These are phyloP conservation scores for Debaryomyces sp. DNA, from an alignment of 1,139 yeast genomes.

Conservation along the genomic window DNA sequence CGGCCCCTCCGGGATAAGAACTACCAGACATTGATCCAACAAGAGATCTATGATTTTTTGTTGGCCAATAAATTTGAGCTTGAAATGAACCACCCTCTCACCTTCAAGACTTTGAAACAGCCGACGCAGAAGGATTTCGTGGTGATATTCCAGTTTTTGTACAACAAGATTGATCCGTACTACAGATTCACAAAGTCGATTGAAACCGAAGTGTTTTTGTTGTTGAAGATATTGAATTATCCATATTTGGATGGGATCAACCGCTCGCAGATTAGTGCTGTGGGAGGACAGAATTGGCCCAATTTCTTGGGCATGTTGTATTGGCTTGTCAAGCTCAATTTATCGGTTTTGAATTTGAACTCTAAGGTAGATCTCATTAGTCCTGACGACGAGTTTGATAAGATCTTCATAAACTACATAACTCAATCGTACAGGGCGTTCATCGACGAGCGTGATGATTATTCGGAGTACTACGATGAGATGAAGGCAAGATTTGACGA, in stretches of 20 bases:
- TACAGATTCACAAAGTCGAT: slow-evolving; percentile 67
- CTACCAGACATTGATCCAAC: slow-evolving; percentile 66
- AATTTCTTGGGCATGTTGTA: slow-evolving; percentile 77
- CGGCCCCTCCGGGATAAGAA: slow-evolving; percentile 76
- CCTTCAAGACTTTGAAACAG: slow-evolving; percentile 63
- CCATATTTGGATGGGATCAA: slow-evolving; percentile 82
- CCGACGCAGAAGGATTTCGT: slow-evolving; percentile 92
- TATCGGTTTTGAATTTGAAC: slow-evolving; percentile 47
- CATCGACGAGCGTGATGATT: slow-evolving; percentile 65
- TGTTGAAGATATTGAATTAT: slow-evolving; percentile 67
- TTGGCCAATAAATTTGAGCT: slow-evolving; percentile 65
- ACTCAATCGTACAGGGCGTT: slow-evolving; percentile 69
- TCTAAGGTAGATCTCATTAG: slow-evolving; percentile 25
- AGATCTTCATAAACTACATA: slow-evolving; percentile 66
- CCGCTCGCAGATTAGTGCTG: slow-evolving; percentile 86
- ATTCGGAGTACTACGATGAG: slow-evolving; percentile 53
- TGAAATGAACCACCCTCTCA: slow-evolving; percentile 71
- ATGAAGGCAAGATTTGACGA: slow-evolving; percentile 56
- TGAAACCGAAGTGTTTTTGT: slow-evolving; percentile 74
- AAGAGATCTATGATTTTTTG: slow-evolving; percentile 68
- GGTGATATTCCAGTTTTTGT: slow-evolving; percentile 76
- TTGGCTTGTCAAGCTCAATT: slow-evolving; percentile 70
- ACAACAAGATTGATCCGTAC: slow-evolving; percentile 77
- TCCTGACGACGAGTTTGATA: slow-evolving; percentile 52
- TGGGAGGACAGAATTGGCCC: slow-evolving; percentile 92